Evolutionary conservation across 2,329 filamentous ascomycete species (phyloP).

Genomic region (Colletotrichum shisoi): DNA sequence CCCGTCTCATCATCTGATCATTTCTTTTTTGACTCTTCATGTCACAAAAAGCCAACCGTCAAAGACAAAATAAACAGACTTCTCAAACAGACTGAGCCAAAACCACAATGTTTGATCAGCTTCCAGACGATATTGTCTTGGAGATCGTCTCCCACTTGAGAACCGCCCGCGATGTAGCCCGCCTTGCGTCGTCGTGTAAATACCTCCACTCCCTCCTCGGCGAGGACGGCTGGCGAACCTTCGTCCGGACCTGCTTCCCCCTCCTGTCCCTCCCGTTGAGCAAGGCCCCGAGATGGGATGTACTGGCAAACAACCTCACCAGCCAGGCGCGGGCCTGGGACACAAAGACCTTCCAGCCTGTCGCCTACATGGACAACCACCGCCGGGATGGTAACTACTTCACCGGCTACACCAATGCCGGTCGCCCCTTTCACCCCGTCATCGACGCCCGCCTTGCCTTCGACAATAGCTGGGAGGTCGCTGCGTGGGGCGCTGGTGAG

Average conservation of each 20-base stretch:
- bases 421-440: slow-evolving; percentile 54
- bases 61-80: slow-evolving; percentile 23
- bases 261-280: slow-evolving; percentile 49
- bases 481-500: slow-evolving; percentile 62
- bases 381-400: slow-evolving; percentile 39
- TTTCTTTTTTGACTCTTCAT: slow-evolving; percentile 9
- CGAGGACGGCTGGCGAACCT: slow-evolving; percentile 59
- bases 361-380: slow-evolving; percentile 44
- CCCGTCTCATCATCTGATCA: background rate
- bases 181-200: slow-evolving; percentile 52
- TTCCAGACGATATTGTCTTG: slow-evolving; percentile 61
- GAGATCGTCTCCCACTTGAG: slow-evolving; percentile 58
- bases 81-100: slow-evolving; percentile 10
- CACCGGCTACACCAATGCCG: slow-evolving; percentile 23
- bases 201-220: slow-evolving; percentile 52
- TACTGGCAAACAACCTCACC: slow-evolving; percentile 57
- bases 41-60: slow-evolving; percentile 22
- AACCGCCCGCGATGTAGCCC: slow-evolving; percentile 58
- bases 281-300: slow-evolving; percentile 46
- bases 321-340: slow-evolving; percentile 64
- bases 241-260: slow-evolving; percentile 56
- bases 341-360: slow-evolving; percentile 51
- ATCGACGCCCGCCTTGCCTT: slow-evolving; percentile 55
- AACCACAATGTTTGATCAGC: slow-evolving; percentile 47
- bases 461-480: slow-evolving; percentile 53